Evolutionary conservation across 495 filamentous ascomycete species (phyloP), one percentile per base, ranked within the genome.

Genomic region (Neurospora sp.): DNA sequence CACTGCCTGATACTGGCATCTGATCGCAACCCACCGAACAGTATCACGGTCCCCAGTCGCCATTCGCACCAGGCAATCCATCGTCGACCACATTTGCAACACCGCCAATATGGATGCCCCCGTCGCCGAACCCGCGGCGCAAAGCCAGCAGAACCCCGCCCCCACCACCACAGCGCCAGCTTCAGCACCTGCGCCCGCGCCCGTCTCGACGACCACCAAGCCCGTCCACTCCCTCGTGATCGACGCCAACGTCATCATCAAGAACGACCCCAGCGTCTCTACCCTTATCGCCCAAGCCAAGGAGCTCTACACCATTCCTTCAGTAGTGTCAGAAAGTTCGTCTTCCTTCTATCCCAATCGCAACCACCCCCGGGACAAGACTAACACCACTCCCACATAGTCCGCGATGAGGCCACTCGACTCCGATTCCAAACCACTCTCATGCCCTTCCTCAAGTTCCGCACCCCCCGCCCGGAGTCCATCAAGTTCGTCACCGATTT

Each of bases 211-310:
- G 41, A 53, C 73, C 9, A 72, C 73, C 41, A 96, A 96, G 79
- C 85, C 90, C 4, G 86, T 97, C 69, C 88, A 96, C 84, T 91
- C 92, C 14, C 88, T 99, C 45, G 87, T 98, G 71, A 84, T 99
- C 72, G 96, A 99, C 81, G 89, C 96, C 37, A 94, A 94, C 69
- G 94, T 95, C 2, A 91, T 99, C 73, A 90, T 99, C 72, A 93
- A 92, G 78, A 96, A 97, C 83, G 90, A 93, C 75, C 93, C 94
- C 61, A 82, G 90, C 37, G 88, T 95, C 42, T 94, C 92, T 41
- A 91, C 90, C 8, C 85, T 98, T 31, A 84, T 97, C 65, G 84
- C 86, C 53, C 89, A 92, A 78, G 90, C 92, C 44, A 89, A 97
- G 74, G 87, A 88, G 73, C 83, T 99, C 37, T 88, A 94, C 78